Evolutionary conservation across 2,329 filamentous ascomycete species (phyloP), one percentile per base, ranked within the genome.

Genomic region (Talaromyces albobiverticillius): DNA sequence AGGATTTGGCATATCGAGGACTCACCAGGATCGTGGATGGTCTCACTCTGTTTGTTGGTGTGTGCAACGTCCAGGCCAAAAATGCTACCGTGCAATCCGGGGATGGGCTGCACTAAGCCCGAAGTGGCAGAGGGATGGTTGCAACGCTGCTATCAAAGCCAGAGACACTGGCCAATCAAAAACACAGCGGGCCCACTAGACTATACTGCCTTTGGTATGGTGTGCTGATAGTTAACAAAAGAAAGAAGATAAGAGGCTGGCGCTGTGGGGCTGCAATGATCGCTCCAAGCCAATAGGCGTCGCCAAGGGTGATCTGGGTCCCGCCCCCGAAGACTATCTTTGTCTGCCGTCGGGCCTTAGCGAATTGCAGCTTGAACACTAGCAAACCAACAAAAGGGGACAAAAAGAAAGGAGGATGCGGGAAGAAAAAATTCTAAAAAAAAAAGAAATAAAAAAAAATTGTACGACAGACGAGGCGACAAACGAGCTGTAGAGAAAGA

Each of bases 101-200:
- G 48, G 48, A 45, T 38, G 13, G 26, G 36, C 20, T 16, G 26
- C 38, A 38, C 49, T 52, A 52, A 46, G 16, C 29, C 41, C 11
- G 36, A 45, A 36, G 38, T 2, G 31, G n/a, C 5, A 8, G 7
- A 20, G 41, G 22, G 3, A 2, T 14, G 26, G 36, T 29, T 55
- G 53, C 53, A 55, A 55, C 53, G 41, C 53, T 55, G 42, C 47
- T 55, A 55, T 55, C 53, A 46, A 36, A 16, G 10, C 3, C 22
- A n/a, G 23, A 4, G 4, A 26, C 3, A 3, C 6, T 16, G 22
- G 13, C 51, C 51, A 46, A 53, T 47, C 14, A 16, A 5, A 9
- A 22, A n/a, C 13, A 6, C 9, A 10, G 16, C 1, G n/a, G 7
- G n/a, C n/a, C n/a, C 10, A 4, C 53, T 38, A 51, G 48, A 16